phyloP scores from a whole-genome alignment of 768 basidiomycete species.

The Galerina sulciceps region DNA sequence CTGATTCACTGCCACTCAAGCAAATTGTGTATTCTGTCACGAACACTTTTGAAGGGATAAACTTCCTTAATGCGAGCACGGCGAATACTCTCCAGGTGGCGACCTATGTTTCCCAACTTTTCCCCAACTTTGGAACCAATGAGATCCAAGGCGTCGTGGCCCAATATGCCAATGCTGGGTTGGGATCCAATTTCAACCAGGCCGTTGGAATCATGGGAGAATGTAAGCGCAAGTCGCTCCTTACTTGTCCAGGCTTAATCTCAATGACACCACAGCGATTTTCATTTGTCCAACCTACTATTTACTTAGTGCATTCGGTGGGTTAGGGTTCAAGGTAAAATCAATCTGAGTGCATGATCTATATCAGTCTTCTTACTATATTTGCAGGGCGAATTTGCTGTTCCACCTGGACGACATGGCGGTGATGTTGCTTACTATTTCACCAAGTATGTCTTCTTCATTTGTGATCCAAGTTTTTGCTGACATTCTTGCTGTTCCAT shows the following conservation, averaged over 20 bases:
- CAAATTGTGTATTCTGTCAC: conserved; percentile 40
- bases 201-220: conserved; percentile 43
- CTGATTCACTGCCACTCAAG: conserved; percentile 17
- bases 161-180: conserved; percentile 28
- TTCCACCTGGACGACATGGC: conserved; percentile 46
- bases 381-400: conserved; percentile 45
- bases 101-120: conserved; percentile 40
- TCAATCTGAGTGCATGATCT: background rate
- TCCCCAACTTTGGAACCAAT: conserved; percentile 37
- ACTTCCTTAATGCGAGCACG: conserved; percentile 39
- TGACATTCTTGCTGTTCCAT: background rate
- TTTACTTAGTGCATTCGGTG: conserved; percentile 36
- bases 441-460: conserved; percentile 33
- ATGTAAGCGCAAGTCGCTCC: conserved; percentile 26
- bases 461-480: background rate
- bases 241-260: background rate
- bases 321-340: conserved; percentile 36
- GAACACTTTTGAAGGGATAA: conserved; percentile 40
- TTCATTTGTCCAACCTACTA: conserved; percentile 52
- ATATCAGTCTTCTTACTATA: too few species aligned
- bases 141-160: conserved; percentile 29
- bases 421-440: conserved; percentile 47
- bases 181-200: conserved; percentile 39
- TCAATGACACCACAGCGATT: conserved; percentile 33
- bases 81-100: conserved; percentile 29